Evolutionary conservation across 257 asterid species (phyloP).

Genomic region (Craterostigma plantagineum): DNA sequence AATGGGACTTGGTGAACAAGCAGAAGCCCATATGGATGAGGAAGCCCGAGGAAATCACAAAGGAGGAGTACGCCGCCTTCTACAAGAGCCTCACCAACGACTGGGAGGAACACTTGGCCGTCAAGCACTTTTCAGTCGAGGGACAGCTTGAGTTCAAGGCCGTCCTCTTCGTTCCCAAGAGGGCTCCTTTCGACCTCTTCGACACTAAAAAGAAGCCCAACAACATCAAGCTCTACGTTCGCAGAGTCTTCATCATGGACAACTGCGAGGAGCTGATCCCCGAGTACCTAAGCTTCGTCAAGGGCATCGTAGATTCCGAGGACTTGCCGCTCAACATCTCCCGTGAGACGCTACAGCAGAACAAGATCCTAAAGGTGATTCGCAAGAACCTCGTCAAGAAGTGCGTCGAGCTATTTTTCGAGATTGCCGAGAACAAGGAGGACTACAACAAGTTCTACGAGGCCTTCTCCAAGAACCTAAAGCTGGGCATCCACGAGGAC

Average conservation of each 20-base stretch:
- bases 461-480: constrained; percentile 28
- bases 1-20: no score
- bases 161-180: constrained; percentile 31
- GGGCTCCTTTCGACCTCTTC: constrained; percentile 30
- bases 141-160: constrained; percentile 31
- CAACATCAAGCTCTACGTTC: constrained; percentile 30
- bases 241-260: constrained; percentile 28
- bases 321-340: no score
- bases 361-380: no score
- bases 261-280: constrained; percentile 33
- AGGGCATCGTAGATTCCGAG: constrained; percentile 32
- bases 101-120: constrained; percentile 34
- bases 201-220: constrained; percentile 31
- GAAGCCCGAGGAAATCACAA: constrained; percentile 17
- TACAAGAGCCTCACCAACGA: constrained; percentile 35
- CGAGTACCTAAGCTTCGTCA: constrained; percentile 22
- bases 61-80: constrained; percentile 35
- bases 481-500: constrained; percentile 33
- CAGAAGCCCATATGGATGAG: constrained; percentile 12
- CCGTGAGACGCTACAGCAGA: no score
- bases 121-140: constrained; percentile 30
- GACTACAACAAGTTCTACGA: constrained; percentile 28
- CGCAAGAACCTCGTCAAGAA: constrained; percentile 34
- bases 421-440: no score
- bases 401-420: constrained; percentile 28